Conservation (phyloP, 176 grass and related monocot genomes). For the Elymus sibiricus region DNA sequence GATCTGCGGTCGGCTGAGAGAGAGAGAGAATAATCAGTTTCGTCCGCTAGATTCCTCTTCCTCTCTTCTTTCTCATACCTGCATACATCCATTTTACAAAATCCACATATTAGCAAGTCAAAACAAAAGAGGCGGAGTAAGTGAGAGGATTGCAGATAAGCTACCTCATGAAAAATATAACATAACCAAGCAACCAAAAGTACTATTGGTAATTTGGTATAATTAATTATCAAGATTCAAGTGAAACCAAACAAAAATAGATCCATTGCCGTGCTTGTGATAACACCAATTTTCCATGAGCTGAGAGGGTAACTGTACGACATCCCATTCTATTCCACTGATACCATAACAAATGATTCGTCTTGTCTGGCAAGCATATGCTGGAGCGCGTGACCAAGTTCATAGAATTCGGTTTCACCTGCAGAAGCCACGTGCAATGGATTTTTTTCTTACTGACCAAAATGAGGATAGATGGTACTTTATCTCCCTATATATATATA, state of each 20-base stretch:
- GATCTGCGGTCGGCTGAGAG: too few relatives aligned
- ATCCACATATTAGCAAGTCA: too few relatives aligned
- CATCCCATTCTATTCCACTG: conserved; percentile 97
- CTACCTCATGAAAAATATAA: too few relatives aligned
- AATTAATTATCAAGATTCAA: conserved; percentile 1
- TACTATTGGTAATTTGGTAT: too few relatives aligned
- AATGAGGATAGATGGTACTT: background rate
- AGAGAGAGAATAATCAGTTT: too few relatives aligned
- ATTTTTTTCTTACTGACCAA: background rate
- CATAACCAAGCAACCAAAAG: too few relatives aligned
- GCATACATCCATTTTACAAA: too few relatives aligned
- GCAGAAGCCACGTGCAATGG: conserved; percentile 20
- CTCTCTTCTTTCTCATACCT: too few relatives aligned
- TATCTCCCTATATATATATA: background rate
- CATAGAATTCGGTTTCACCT: conserved; percentile 99
- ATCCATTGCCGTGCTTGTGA: conserved; percentile 63
- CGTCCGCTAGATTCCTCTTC: too few relatives aligned
- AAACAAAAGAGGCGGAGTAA: too few relatives aligned
- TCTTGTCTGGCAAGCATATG: conserved; percentile 98
- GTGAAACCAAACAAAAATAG: conserved; percentile 2
- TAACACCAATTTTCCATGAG: conserved; percentile 99
- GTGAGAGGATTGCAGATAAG: too few relatives aligned
- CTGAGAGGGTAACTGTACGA: conserved; percentile 88
- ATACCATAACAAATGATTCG: conserved; percentile 87
- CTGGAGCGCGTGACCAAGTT: conserved; percentile 97